Conservation (phyloP, 1,284 basidiomycete species). For the Microbotryum intermedium region DNA sequence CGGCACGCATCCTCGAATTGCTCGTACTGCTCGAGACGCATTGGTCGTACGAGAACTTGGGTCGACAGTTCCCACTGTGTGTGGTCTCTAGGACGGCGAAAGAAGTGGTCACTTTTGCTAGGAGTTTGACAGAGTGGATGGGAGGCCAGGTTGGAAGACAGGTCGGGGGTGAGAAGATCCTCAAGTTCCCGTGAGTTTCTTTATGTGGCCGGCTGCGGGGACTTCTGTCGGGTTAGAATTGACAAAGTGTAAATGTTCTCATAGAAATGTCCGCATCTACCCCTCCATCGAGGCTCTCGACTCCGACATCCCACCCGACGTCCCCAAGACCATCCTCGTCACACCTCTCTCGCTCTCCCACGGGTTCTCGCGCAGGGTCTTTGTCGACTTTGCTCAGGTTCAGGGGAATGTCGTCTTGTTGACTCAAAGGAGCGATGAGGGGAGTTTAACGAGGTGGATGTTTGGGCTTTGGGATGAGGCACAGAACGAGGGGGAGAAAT, state of each 20-base stretch:
- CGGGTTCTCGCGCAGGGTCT: conserved; percentile 77
- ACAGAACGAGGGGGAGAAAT: conserved; percentile 63
- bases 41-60: conserved; percentile 67
- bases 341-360: conserved; percentile 87
- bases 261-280: conserved; percentile 82
- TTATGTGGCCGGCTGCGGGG: conserved; percentile 56
- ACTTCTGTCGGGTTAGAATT: no score
- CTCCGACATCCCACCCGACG: conserved; percentile 61
- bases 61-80: conserved; percentile 67
- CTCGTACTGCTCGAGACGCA: conserved; percentile 94
- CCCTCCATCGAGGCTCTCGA: conserved; percentile 68
- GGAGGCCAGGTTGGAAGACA: conserved; percentile 46
- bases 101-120: conserved; percentile 88
- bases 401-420: conserved; percentile 77
- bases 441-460: conserved; percentile 66
- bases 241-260: not conserved
- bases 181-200: conserved; percentile 44
- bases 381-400: conserved; percentile 53
- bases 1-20: conserved; percentile 84
- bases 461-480: conserved; percentile 77
- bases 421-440: conserved; percentile 62
- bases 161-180: conserved; percentile 36
- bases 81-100: conserved; percentile 80
- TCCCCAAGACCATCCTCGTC: conserved; percentile 87
- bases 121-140: conserved; percentile 99